Percentiles rank a stretch among this genome's conserved stretches.
These are phyloP conservation scores for Serendipita sp. DNA, from an alignment of 768 basidiomycete genomes.

Conservation along the genomic window DNA sequence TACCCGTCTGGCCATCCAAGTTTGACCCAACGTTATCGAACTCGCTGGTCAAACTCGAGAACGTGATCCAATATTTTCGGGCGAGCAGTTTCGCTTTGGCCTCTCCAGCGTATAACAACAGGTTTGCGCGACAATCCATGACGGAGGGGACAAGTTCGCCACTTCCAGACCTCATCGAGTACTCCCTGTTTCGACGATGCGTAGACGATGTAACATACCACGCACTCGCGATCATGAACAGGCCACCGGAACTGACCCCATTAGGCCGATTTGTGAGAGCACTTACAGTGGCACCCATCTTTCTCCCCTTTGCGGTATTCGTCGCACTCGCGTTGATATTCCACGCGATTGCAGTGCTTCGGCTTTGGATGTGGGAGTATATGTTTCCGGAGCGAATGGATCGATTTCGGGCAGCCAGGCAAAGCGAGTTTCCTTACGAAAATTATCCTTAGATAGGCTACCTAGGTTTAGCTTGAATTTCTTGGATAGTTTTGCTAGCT, in stretches of 20 bases:
- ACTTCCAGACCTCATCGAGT: background rate
- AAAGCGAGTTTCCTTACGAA: background rate
- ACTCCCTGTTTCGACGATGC: background rate
- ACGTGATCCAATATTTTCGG: conserved; percentile 11
- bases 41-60: background rate
- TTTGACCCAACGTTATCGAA: background rate
- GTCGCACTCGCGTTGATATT: no score
- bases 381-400: background rate
- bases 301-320: background rate
- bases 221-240: background rate
- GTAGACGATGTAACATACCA: background rate
- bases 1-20: background rate
- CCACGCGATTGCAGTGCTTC: background rate
- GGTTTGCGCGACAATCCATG: background rate
- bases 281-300: background rate
- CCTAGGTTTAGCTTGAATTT: no score
- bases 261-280: background rate
- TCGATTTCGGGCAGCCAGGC: background rate
- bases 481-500: no score
- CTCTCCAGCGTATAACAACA: conserved; percentile 9
- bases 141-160: background rate
- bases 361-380: background rate
- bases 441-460: background rate
- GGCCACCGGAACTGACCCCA: background rate
- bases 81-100: conserved; percentile 9